phyloP scores from a whole-genome alignment of 768 basidiomycete genomes.

The Kwoniella botswanensis region DNA sequence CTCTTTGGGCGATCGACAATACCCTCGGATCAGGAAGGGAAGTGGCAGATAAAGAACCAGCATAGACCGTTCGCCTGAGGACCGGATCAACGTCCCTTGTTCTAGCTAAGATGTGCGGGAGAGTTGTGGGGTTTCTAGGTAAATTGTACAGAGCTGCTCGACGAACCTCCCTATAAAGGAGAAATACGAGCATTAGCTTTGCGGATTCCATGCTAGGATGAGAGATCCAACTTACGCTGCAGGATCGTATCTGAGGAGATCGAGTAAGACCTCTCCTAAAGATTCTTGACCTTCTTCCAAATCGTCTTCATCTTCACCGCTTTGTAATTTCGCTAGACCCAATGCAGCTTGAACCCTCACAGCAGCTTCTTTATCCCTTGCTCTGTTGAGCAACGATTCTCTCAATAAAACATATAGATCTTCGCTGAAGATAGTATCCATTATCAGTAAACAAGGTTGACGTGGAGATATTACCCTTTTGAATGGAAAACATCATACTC shows the following conservation, averaged over 20 bases:
- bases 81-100: conserved; percentile 77
- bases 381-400: conserved; percentile 69
- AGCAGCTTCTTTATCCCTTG: conserved; percentile 75
- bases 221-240: conserved; percentile 67
- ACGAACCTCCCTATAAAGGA: conserved; percentile 75
- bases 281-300: conserved; percentile 57
- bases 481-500: conserved; percentile 50
- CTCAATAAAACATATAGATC: conserved; percentile 72
- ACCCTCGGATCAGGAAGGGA: conserved; percentile 67
- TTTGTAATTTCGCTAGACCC: conserved; percentile 76
- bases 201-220: neutral
- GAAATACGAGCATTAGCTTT: conserved; percentile 3
- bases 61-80: conserved; percentile 76
- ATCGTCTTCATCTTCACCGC: conserved; percentile 70
- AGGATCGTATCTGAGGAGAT: conserved; percentile 72
- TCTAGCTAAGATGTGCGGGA: conserved; percentile 73
- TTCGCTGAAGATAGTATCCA: conserved; percentile 63
- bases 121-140: conserved; percentile 64
- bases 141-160: conserved; percentile 76
- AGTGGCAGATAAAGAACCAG: conserved; percentile 66
- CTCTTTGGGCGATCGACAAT: conserved; percentile 74
- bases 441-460: neutral
- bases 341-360: conserved; percentile 81
- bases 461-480: neutral
- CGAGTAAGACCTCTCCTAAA: conserved; percentile 58